Evolutionary conservation across 1,139 yeast genomes (phyloP).

Genomic region (Sugiyamaella neomexicana): DNA sequence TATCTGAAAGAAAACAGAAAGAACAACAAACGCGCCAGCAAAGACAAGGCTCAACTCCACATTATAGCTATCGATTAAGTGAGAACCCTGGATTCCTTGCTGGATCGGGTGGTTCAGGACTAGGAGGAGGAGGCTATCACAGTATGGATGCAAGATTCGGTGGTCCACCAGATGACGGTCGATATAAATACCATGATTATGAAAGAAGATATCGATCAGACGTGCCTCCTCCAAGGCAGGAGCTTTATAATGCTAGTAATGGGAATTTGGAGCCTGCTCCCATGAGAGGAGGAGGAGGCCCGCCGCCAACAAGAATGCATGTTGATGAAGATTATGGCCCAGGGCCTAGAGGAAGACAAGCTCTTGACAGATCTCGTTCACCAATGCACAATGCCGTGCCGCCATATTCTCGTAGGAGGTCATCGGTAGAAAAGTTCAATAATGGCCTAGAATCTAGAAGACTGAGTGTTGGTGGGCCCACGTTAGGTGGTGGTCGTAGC

Average conservation of each 20-base stretch:
- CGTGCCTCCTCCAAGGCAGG: slow-evolving; percentile 34
- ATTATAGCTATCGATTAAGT: slow-evolving; percentile 22
- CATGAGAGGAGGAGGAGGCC: slow-evolving; percentile 9
- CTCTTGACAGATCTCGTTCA: slow-evolving; percentile 14
- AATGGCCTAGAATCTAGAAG: slow-evolving; percentile 9
- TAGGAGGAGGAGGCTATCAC: slow-evolving; percentile 11
- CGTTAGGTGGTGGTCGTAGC: background rate
- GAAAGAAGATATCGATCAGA: slow-evolving; percentile 36
- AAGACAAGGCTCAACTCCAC: slow-evolving; percentile 14
- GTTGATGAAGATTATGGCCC: background rate
- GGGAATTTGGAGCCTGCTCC: slow-evolving; percentile 35
- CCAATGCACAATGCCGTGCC: slow-evolving; percentile 8
- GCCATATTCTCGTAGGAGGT: slow-evolving; percentile 7
- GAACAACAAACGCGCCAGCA: slow-evolving; percentile 20
- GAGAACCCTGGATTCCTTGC: slow-evolving; percentile 6
- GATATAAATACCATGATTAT: slow-evolving; percentile 35
- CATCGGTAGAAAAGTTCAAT: slow-evolving; percentile 5
- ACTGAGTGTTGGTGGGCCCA: slow-evolving; percentile 12
- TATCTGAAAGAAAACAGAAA: slow-evolving; percentile 26
- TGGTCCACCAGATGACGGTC: slow-evolving; percentile 16
- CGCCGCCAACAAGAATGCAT: slow-evolving; percentile 1
- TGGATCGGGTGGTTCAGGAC: background rate
- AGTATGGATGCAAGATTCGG: slow-evolving; percentile 13
- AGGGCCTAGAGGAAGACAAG: slow-evolving; percentile 3
- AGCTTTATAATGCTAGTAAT: slow-evolving; percentile 38